phyloP scores from a whole-genome alignment of 106 monocot genomes.

The Dendrobium chrysotoxum region DNA sequence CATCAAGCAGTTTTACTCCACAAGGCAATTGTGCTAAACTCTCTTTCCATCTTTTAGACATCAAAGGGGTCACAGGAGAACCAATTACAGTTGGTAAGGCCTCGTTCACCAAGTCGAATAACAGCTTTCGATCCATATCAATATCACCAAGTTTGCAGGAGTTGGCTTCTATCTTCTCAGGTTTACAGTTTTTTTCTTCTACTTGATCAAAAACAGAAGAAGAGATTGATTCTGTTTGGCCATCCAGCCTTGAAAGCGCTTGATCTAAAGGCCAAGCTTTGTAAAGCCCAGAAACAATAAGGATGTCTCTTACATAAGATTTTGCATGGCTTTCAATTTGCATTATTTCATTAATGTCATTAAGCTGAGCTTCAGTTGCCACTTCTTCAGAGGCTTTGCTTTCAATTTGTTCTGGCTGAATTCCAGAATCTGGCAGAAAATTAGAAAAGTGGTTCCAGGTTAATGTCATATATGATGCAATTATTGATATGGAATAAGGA shows the following conservation, averaged over 20 bases:
- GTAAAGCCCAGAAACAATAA: conserved; percentile 36
- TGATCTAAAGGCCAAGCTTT: conserved; percentile 14
- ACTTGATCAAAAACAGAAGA: conserved; percentile 53
- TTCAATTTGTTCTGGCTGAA: conserved; percentile 13
- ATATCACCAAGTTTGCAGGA: conserved; percentile 7
- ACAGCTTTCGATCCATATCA: conserved; percentile 24
- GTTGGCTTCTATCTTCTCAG: background rate
- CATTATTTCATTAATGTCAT: conserved; percentile 6
- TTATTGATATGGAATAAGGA: background rate
- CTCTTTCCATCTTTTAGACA: conserved; percentile 17
- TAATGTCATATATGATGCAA: background rate
- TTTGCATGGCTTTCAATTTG: conserved; percentile 25
- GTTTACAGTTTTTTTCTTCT: conserved; percentile 27
- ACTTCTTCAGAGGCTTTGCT: conserved; percentile 12
- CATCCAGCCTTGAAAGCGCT: conserved; percentile 27
- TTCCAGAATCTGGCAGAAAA: conserved; percentile 13
- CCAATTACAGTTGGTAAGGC: conserved; percentile 31
- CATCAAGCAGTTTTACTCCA: conserved; percentile 34
- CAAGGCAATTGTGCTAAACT: background rate
- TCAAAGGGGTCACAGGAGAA: conserved; percentile 4
- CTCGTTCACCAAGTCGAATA: conserved; percentile 69
- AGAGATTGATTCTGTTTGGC: conserved; percentile 30
- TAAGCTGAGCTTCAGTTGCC: conserved; percentile 7
- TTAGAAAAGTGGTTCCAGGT: background rate
- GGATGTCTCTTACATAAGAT: conserved; percentile 47